Evolutionary conservation across 106 monocot species (phyloP), one percentile per base, ranked within the genome.

Genomic region (Phalaenopsis aphrodite): DNA sequence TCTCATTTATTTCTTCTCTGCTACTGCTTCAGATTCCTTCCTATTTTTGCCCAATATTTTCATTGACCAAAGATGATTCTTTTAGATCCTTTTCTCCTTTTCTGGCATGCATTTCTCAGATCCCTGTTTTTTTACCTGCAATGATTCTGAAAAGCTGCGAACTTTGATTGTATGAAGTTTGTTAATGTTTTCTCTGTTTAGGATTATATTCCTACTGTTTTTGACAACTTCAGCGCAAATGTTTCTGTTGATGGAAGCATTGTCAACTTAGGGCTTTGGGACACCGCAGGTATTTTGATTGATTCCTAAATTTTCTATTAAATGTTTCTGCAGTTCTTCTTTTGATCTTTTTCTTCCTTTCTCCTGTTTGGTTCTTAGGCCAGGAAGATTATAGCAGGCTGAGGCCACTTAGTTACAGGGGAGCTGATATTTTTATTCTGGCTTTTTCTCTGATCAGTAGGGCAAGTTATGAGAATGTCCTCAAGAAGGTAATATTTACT

Each of bases 401-500:
- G 72, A 90, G 90, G 81, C 90, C 90, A 76, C 78, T 90, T 57
- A 90, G 90, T 48, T 90, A 90, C 37, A 85, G 90, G 77, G 90
- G 90, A 76, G 87, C 90, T 49, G 90, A 90, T 67, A 79, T 90
- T 23, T 90, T 90, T 81, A 82, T 87, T 58, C 83, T 90, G 67
- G 78, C 90, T 3, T 90, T 90, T 84, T 90, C 90, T 52, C 64
- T 90, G 38, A 87, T 90, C 42, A 90, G 90, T 83, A 85, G 87
- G 24, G 87, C 90, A 76, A 90, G 90, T 57, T 90, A 87, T 77
- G 87, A 90, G 78, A 90, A 90, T 85, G 92, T 95, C 48, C 86
- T 90, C 5, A 92, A 95, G 84, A 95, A 95, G 92, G 94, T 95
- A 71, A 36, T 68, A 5, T 37, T 72, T 24, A 23, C 43, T 18